phyloP scores from a whole-genome alignment of 805 yeast species.

The Wickerhamomyces queroliae region DNA sequence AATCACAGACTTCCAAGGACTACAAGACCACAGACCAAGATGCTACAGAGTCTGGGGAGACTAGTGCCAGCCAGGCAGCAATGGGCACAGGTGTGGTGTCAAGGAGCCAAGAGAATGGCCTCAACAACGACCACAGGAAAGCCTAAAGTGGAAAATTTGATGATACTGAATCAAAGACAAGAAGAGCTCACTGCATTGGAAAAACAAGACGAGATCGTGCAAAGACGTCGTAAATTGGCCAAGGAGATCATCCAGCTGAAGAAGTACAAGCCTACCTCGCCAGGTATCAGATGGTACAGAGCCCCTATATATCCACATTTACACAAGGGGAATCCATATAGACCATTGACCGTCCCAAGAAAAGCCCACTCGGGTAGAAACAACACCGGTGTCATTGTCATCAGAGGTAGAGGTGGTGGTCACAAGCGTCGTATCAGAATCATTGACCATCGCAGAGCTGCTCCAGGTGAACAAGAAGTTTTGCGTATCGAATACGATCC shows the following conservation, averaged over 20 bases:
- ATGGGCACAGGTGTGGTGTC: too few relatives aligned
- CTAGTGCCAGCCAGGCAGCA: too few relatives aligned
- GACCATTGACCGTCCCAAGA: conserved; percentile 66
- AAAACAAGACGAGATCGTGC: conserved; percentile 65
- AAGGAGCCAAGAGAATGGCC: too few relatives aligned
- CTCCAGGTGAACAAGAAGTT: conserved; percentile 71
- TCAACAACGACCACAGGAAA: too few relatives aligned
- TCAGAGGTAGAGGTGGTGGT: conserved; percentile 97
- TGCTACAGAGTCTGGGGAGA: too few relatives aligned
- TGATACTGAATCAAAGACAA: conserved; percentile 36
- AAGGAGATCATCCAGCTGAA: conserved; percentile 68
- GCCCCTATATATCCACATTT: conserved; percentile 83
- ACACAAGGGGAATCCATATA: conserved; percentile 78
- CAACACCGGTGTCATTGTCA: conserved; percentile 79
- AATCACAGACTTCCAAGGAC: too few relatives aligned
- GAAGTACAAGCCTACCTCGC: conserved; percentile 73
- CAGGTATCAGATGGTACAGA: conserved; percentile 84
- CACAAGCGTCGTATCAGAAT: conserved; percentile 83
- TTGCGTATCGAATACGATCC: conserved; percentile 94
- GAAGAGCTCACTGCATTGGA: conserved; percentile 67
- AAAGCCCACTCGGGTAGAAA: conserved; percentile 85
- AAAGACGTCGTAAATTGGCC: conserved; percentile 67
- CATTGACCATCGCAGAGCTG: conserved; percentile 67
- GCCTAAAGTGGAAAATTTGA: conserved; percentile 7
- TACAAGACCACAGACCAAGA: too few relatives aligned